These are phyloP conservation scores for Ceratocystis diversiconidia DNA, from an alignment of 2,329 filamentous ascomycete genomes.

Conservation along the genomic window DNA sequence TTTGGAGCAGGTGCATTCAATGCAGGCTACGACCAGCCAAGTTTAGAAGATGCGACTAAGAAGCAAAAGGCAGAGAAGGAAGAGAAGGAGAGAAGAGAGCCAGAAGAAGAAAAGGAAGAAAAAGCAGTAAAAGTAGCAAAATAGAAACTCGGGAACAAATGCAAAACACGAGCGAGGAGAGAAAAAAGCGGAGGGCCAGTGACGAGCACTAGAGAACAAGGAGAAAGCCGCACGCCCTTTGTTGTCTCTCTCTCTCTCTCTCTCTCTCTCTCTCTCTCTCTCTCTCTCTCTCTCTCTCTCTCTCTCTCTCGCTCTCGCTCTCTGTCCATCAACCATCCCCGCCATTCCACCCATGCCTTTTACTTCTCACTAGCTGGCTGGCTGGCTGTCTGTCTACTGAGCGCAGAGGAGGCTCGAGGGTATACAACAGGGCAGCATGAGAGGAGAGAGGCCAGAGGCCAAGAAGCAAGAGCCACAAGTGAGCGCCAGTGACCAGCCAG, in stretches of 20 bases:
- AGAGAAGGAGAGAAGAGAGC: neutral
- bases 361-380: too few species aligned
- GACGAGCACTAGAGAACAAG: neutral
- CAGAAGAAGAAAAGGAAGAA: neutral
- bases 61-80: neutral
- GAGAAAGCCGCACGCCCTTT: neutral
- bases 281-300: neutral
- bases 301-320: neutral
- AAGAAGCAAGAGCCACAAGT: neutral
- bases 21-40: constrained; percentile 3
- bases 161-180: neutral
- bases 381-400: too few species aligned
- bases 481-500: neutral
- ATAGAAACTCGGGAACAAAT: neutral
- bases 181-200: neutral
- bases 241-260: neutral
- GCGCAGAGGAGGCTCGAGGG: too few species aligned
- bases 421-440: neutral
- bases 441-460: neutral
- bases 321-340: neutral
- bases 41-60: neutral
- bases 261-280: neutral
- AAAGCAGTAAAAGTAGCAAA: neutral
- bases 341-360: too few species aligned
- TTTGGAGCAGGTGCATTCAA: constrained; percentile 9